Evolutionary conservation across 306 rosid genomes (phyloP), one percentile per base, ranked within the genome.

Genomic region (Prunus armeniaca): DNA sequence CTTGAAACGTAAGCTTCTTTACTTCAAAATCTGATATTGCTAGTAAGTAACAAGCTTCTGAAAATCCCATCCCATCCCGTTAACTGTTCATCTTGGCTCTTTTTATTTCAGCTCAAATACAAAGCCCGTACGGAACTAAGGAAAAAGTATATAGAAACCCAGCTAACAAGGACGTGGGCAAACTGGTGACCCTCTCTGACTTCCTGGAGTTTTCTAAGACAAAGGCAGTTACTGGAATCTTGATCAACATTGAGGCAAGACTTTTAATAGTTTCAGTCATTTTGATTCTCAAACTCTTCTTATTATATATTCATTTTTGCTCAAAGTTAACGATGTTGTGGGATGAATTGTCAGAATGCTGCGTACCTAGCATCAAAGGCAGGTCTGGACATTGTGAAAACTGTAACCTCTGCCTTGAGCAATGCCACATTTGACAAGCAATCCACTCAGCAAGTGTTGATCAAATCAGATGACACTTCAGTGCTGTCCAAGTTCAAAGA

Each of bases 171-270:
- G 84, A 82, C 54, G 80, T 34, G 1, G 99, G 99, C 6, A 92
- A 88, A 75, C 66, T 92, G 12, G 50, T 89, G 65, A 84, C 88
- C 66, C 92, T 96, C 32, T 0, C 79, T 5, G 96, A 92, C 24
- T 96, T 96, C 86, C 81, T 96, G 72, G 97, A 92, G 65, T 75
- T 92, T 12, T 93, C 99, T 13, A 92, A 96, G 88, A 58, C 91
- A 41, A 92, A 88, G 80, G 93, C 87, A 47, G 95, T 83, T 65
- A 2, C 81, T 7, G 98, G 98, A 75, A 47, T 96, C 67, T 54
- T 92, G 87, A 78, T 92, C 76, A 71, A 82, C 88, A 87, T 96
- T 65, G 66, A 54, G 81, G 98, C 86, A 70, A 75, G 76, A 24
- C 24, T 30, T 9, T 57, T 64, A 47, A 38, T 58, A 34, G 34